Percentiles rank a stretch among this genome's conserved stretches.
Conservation (phyloP, 164 flowering plant species). For the Kalanchoe fedtschenkoi region DNA sequence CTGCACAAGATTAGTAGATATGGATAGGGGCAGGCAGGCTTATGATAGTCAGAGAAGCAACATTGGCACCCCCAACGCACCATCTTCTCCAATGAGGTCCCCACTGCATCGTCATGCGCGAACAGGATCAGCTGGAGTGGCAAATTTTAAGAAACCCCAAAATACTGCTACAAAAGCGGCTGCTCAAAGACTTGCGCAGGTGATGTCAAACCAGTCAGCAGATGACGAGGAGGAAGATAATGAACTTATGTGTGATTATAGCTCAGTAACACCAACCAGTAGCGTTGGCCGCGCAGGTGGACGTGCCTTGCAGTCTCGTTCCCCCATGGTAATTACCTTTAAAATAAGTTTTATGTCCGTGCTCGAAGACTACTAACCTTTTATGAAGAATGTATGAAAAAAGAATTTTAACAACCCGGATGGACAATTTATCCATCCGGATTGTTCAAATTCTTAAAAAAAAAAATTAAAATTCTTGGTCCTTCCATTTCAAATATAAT, state of each 20-base stretch:
- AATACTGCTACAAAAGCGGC: slow-evolving; percentile 68
- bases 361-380: background rate
- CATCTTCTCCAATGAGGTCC: slow-evolving; percentile 36
- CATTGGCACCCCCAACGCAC: slow-evolving; percentile 19
- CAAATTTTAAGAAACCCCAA: slow-evolving; percentile 38
- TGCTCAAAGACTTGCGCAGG: slow-evolving; percentile 80
- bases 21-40: slow-evolving; percentile 36
- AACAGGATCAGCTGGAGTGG: slow-evolving; percentile 39
- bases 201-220: slow-evolving; percentile 60
- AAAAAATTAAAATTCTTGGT: too few species aligned
- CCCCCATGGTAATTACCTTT: slow-evolving; percentile 38
- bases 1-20: background rate
- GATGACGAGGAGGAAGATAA: slow-evolving; percentile 50
- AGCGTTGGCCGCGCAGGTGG: slow-evolving; percentile 47
- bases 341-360: background rate
- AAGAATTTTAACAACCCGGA: background rate
- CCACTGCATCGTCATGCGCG: slow-evolving; percentile 47
- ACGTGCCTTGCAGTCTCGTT: slow-evolving; percentile 28
- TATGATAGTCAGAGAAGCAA: slow-evolving; percentile 31
- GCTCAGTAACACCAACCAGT: slow-evolving; percentile 14
- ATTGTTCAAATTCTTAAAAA: background rate
- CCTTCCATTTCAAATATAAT: too few species aligned
- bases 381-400: background rate
- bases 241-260: slow-evolving; percentile 35
- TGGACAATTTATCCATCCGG: background rate